Evolutionary conservation across 441 rosid genomes (phyloP).

Genomic region (Hypseocharis bilobata): DNA sequence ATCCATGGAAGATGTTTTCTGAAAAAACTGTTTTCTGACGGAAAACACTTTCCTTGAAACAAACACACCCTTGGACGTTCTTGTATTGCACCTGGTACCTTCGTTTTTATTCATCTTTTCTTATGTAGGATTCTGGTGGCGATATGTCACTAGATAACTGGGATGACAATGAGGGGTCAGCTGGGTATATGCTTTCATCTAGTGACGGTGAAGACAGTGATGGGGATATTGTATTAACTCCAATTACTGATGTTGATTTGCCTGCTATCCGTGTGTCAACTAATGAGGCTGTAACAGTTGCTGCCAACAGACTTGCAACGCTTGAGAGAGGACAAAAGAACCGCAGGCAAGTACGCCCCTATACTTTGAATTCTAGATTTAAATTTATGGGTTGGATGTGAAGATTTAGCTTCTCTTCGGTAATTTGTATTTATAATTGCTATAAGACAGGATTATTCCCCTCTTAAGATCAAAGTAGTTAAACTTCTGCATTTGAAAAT

Average conservation of each 20-base stretch:
- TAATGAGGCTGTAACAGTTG: constrained; percentile 43
- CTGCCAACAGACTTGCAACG: constrained; percentile 56
- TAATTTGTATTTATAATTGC: neutral
- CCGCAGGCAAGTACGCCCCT: constrained; percentile 42
- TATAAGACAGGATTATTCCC: neutral
- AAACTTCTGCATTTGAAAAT: neutral
- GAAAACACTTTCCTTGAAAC: neutral
- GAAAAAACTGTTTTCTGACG: too few relatives aligned
- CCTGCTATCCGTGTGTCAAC: constrained; percentile 36
- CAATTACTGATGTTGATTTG: constrained; percentile 46
- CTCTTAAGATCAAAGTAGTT: neutral
- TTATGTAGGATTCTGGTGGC: constrained; percentile 38
- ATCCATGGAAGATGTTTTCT: too few relatives aligned
- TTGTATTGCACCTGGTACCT: neutral
- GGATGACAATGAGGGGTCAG: constrained; percentile 31
- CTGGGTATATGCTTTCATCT: constrained; percentile 41
- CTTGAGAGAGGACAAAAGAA: constrained; percentile 44
- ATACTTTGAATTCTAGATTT: neutral
- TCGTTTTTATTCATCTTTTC: neutral
- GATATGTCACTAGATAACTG: constrained; percentile 42
- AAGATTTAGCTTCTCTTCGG: neutral
- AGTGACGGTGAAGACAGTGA: constrained; percentile 83
- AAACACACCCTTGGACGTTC: neutral
- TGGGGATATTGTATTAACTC: constrained; percentile 50
- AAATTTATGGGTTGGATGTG: neutral